A percentile compares a stretch with the other conserved stretches of the same genome.
Conservation (phyloP, 305 asterid species). For the Solanum chacoense region DNA sequence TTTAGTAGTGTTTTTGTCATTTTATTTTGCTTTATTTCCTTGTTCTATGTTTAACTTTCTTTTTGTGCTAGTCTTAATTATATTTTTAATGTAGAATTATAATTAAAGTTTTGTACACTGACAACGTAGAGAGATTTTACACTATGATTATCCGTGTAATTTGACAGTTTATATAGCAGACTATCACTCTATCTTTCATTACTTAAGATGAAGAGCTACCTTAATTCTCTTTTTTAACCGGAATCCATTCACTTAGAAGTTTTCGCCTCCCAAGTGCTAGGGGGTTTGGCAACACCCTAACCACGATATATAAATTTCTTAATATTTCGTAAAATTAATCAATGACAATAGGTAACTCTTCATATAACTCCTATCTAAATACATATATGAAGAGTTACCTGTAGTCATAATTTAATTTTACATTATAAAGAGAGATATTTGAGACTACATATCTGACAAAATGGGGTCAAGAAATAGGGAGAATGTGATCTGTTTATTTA, state of each 20-base stretch:
- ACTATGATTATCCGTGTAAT: not conserved
- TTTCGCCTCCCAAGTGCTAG: not conserved
- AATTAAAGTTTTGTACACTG: not conserved
- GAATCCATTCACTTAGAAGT: not conserved
- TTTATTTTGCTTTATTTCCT: not conserved
- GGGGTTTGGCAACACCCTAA: not conserved
- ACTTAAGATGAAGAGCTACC: slow-evolving; percentile 1
- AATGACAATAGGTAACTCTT: not conserved
- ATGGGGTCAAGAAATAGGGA: slow-evolving; percentile 9
- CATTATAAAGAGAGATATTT: not conserved
- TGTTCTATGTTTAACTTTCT: not conserved
- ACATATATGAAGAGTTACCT: not conserved
- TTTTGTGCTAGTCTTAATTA: not conserved
- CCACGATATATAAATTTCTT: not conserved
- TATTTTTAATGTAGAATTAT: not conserved
- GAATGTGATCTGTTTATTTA: slow-evolving; percentile 1
- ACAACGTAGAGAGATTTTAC: not conserved
- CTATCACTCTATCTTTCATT: not conserved
- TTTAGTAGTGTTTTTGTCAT: slow-evolving; percentile 10
- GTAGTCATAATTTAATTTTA: not conserved
- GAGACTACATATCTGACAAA: slow-evolving; percentile 3
- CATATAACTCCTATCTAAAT: not conserved
- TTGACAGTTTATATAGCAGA: not conserved
- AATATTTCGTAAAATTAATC: not conserved
- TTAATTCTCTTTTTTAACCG: not conserved